Conservation (phyloP, 768 basidiomycete genomes). For the Tulasnella sp. region DNA sequence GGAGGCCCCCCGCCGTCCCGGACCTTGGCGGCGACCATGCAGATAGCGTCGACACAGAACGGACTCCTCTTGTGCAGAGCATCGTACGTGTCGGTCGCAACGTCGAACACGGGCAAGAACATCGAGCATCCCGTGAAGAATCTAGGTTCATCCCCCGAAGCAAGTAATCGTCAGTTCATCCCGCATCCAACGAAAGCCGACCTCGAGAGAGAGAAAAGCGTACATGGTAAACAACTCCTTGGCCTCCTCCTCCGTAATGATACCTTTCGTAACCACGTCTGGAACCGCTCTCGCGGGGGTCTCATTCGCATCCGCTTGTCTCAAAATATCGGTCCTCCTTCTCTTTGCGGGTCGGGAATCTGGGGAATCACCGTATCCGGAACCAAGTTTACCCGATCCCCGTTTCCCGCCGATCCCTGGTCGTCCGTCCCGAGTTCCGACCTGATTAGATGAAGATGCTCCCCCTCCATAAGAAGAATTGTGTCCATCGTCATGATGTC, state of each 20-base stretch:
- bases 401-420: slow-evolving; percentile 4
- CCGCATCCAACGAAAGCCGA: not conserved
- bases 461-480: not conserved
- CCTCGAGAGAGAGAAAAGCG: slow-evolving; percentile 26
- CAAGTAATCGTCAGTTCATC: not conserved
- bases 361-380: not conserved
- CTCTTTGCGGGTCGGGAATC: slow-evolving; percentile 51
- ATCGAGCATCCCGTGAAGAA: slow-evolving; percentile 91
- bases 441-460: not conserved
- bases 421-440: slow-evolving; percentile 2
- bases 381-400: slow-evolving; percentile 10
- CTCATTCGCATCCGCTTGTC: not conserved
- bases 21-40: slow-evolving; percentile 86
- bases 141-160: slow-evolving; percentile 35
- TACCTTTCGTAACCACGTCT: slow-evolving; percentile 73
- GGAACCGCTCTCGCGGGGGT: slow-evolving; percentile 3
- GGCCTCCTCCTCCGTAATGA: slow-evolving; percentile 75
- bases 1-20: slow-evolving; percentile 79
- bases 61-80: slow-evolving; percentile 81
- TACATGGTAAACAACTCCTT: slow-evolving; percentile 81
- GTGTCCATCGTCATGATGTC: not conserved
- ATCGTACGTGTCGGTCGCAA: slow-evolving; percentile 74
- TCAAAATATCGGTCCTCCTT: slow-evolving; percentile 47
- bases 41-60: slow-evolving; percentile 86
- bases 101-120: slow-evolving; percentile 83